Conservation (phyloP, 352 stramenopile genomes). For the Phytophthora citrophthora region DNA sequence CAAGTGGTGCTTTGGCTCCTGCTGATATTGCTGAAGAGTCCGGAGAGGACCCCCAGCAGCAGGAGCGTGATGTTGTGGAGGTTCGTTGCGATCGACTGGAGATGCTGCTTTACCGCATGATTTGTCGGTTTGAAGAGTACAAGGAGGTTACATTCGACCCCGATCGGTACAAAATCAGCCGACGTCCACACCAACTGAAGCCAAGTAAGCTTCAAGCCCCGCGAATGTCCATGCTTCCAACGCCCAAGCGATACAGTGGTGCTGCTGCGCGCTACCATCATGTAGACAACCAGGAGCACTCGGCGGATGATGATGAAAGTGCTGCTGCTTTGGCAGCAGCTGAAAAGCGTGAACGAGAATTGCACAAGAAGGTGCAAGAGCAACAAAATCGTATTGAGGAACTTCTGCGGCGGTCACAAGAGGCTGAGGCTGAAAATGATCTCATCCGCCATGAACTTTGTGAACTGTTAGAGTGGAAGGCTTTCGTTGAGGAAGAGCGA, state of each 20-base stretch:
- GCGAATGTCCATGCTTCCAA: conserved; percentile 45
- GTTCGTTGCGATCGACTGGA: conserved; percentile 74
- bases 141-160: conserved; percentile 70
- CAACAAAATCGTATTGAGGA: conserved; percentile 36
- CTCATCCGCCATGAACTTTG: conserved; percentile 72
- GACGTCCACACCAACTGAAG: conserved; percentile 24
- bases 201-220: conserved; percentile 49
- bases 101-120: conserved; percentile 88
- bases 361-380: conserved; percentile 60
- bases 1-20: conserved; percentile 56
- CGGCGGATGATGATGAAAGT: conserved; percentile 32
- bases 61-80: conserved; percentile 49
- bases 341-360: conserved; percentile 41
- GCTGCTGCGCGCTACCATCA: conserved; percentile 38
- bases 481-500: conserved; percentile 57
- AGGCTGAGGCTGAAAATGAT: conserved; percentile 73
- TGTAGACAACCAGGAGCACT: conserved; percentile 52
- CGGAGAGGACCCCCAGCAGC: conserved; percentile 29
- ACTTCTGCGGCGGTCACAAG: conserved; percentile 36
- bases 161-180: conserved; percentile 36
- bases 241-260: conserved; percentile 53
- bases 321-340: conserved; percentile 24
- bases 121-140: conserved; percentile 86
- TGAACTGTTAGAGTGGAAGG: conserved; percentile 80
- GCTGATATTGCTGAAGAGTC: conserved; percentile 46